Percentiles rank a stretch among this genome's conserved stretches.
These are phyloP conservation scores for Phytophthora ramorum DNA, from an alignment of 352 stramenopile genomes.

Conservation along the genomic window DNA sequence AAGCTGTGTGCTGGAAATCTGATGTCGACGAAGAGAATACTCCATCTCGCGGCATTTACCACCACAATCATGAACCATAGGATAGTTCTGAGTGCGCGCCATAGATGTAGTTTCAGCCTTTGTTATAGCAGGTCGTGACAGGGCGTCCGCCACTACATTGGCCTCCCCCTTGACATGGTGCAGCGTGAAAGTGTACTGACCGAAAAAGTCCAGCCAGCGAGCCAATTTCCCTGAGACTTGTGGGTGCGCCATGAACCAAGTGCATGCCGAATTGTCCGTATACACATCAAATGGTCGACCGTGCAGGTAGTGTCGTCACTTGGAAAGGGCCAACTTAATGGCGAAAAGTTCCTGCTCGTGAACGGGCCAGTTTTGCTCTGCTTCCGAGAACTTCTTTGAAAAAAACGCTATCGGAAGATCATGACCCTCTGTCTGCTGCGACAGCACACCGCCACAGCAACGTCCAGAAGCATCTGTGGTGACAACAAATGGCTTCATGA, in stretches of 20 bases:
- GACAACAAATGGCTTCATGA: constrained; percentile 32
- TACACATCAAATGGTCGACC: not conserved
- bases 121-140: too few relatives aligned
- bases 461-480: constrained; percentile 35
- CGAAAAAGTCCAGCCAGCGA: not conserved
- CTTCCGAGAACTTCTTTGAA: not conserved
- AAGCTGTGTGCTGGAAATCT: too few relatives aligned
- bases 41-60: too few relatives aligned
- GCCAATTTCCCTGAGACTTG: not conserved
- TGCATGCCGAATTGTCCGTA: constrained; percentile 3
- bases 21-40: too few relatives aligned
- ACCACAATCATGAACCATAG: not conserved
- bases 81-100: too few relatives aligned
- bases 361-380: not conserved
- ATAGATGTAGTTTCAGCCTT: too few relatives aligned
- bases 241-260: not conserved
- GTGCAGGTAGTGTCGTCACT: constrained; percentile 1
- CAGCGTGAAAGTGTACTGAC: not conserved
- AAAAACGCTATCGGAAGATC: constrained; percentile 8
- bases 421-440: not conserved
- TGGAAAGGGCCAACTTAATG: not conserved
- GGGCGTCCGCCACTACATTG: not conserved
- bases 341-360: constrained; percentile 12
- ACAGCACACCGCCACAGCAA: not conserved
- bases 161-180: not conserved